A percentile compares a stretch with the other conserved stretches of the same genome.
phyloP scores from a whole-genome alignment of 805 yeast species.

The Saturnispora sekii region DNA sequence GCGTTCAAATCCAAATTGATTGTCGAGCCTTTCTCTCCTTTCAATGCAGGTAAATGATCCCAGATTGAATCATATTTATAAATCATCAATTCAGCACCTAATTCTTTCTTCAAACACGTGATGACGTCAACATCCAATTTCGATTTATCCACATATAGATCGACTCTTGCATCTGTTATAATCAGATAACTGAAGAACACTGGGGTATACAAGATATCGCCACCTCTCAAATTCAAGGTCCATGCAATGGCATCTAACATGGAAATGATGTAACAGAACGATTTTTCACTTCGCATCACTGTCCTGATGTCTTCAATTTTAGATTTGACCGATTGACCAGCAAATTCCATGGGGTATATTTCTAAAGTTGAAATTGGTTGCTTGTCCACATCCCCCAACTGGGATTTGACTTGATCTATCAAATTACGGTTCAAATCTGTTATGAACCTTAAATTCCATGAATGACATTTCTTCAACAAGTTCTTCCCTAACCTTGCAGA shows the following conservation, averaged over 20 bases:
- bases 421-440: conserved; percentile 52
- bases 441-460: conserved; percentile 34
- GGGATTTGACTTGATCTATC: conserved; percentile 64
- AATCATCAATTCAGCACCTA: conserved; percentile 25
- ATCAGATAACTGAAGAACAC: conserved; percentile 67
- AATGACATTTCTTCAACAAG: conserved; percentile 26
- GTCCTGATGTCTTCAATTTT: conserved; percentile 29
- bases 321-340: conserved; percentile 32
- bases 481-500: conserved; percentile 37
- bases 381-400: conserved; percentile 16
- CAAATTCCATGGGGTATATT: conserved; percentile 29
- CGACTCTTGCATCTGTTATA: conserved; percentile 30
- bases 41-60: conserved; percentile 35
- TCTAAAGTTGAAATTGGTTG: conserved; percentile 16
- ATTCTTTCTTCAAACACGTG: conserved; percentile 18
- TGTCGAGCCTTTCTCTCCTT: conserved; percentile 7
- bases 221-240: conserved; percentile 42
- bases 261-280: conserved; percentile 42
- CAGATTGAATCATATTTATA: conserved; percentile 51
- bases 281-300: conserved; percentile 20
- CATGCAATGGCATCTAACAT: conserved; percentile 44
- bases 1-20: conserved; percentile 20
- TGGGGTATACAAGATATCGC: conserved; percentile 76
- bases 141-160: conserved; percentile 33
- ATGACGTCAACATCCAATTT: conserved; percentile 26